Conservation (phyloP, 2,329 filamentous ascomycete genomes). For the Dothidotthia symphoricarpi region DNA sequence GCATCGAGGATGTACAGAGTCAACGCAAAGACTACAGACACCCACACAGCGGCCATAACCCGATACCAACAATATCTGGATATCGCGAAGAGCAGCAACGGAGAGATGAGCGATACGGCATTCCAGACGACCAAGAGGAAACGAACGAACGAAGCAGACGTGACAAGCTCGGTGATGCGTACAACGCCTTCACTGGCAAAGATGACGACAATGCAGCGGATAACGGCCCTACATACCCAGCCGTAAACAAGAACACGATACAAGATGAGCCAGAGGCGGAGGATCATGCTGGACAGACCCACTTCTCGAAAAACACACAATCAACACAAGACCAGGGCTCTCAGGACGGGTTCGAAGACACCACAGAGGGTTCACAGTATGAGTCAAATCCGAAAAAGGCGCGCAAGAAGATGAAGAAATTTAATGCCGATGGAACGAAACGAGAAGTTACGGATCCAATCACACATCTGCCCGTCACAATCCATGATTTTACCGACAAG, state of each 20-base stretch:
- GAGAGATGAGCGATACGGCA: conserved; percentile 37
- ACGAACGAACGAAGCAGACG: conserved; percentile 32
- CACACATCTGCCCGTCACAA: conserved; percentile 66
- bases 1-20: conserved; percentile 45
- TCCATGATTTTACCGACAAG: conserved; percentile 66
- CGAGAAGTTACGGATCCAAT: conserved; percentile 69
- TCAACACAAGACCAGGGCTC: conserved; percentile 21
- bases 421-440: conserved; percentile 48
- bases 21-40: conserved; percentile 40
- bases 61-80: conserved; percentile 48
- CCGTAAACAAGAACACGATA: conserved; percentile 39
- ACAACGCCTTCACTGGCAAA: conserved; percentile 34
- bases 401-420: conserved; percentile 52
- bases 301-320: conserved; percentile 13
- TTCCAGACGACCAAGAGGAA: conserved; percentile 18
- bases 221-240: conserved; percentile 33
- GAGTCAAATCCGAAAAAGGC: conserved; percentile 47
- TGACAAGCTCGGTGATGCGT: conserved; percentile 39
- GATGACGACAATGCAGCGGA: conserved; percentile 24
- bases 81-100: conserved; percentile 50
- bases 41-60: conserved; percentile 46
- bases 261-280: conserved; percentile 27
- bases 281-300: conserved; percentile 32
- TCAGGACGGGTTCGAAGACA: conserved; percentile 39
- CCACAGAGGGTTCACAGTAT: conserved; percentile 43